Evolutionary conservation across 2,329 filamentous ascomycete species (phyloP).

Genomic region (Trichophyton benhamiae): DNA sequence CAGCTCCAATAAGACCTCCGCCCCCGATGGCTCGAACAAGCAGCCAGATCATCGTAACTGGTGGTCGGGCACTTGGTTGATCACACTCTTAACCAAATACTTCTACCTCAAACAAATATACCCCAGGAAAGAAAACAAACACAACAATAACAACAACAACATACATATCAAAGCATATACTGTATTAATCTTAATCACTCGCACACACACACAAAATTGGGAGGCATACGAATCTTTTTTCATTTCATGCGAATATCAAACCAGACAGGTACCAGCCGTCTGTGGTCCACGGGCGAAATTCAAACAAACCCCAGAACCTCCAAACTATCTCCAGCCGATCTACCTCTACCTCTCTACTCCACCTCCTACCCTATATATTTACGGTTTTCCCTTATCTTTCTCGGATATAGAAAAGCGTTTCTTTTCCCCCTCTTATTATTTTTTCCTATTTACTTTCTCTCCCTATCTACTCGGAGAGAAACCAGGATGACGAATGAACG

Average conservation of each 20-base stretch:
- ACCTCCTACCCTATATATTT: neutral
- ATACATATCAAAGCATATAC: neutral
- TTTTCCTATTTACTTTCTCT: neutral
- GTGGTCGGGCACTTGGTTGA: conserved; percentile 28
- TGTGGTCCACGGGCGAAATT: too few relatives aligned
- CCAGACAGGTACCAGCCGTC: too few relatives aligned
- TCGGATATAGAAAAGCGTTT: conserved; percentile 2
- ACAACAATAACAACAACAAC: neutral
- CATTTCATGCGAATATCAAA: neutral
- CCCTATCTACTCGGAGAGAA: neutral
- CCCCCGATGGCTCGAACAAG: conserved; percentile 25
- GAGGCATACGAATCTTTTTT: neutral
- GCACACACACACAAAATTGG: neutral
- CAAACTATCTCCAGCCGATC: too few relatives aligned
- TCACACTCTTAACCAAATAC: conserved; percentile 4
- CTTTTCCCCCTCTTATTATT: neutral
- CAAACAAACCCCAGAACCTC: too few relatives aligned
- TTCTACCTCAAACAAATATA: neutral
- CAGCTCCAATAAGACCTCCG: conserved; percentile 19
- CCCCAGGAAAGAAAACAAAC: neutral
- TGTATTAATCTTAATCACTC: neutral
- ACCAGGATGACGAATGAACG: neutral
- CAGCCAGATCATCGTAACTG: conserved; percentile 31
- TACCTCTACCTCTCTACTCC: neutral
- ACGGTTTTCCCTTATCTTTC: conserved; percentile 1